phyloP scores from a whole-genome alignment of 2,329 filamentous ascomycete species.

The Fusarium sp. region DNA sequence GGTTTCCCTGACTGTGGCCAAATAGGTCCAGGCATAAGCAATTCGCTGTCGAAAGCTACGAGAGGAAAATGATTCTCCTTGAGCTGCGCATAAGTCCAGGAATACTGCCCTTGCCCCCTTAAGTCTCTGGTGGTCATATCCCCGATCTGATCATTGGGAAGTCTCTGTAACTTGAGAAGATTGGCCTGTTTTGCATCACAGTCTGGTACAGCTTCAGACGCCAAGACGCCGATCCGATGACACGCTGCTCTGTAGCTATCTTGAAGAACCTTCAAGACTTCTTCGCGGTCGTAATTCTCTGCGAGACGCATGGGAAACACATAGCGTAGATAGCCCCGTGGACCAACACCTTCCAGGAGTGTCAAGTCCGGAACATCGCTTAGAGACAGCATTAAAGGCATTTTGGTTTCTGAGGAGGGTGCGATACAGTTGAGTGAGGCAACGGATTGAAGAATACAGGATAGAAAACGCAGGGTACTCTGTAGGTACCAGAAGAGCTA shows the following conservation, averaged over 20 bases:
- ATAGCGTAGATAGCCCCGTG: constrained; percentile 27
- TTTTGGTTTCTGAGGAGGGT: background rate
- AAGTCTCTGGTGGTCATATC: background rate
- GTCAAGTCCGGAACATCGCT: constrained; percentile 10
- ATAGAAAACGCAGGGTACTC: background rate
- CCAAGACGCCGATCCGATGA: constrained; percentile 9
- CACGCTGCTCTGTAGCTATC: constrained; percentile 7
- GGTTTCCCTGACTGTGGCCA: constrained; percentile 8
- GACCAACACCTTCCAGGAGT: constrained; percentile 13
- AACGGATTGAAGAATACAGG: too few species aligned
- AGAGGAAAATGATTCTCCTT: constrained; percentile 14
- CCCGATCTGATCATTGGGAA: background rate
- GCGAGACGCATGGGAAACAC: constrained; percentile 13
- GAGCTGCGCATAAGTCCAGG: constrained; percentile 10
- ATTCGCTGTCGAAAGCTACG: constrained; percentile 13
- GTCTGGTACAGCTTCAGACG: constrained; percentile 19
- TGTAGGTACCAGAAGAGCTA: background rate
- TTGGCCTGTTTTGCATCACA: constrained; percentile 10
- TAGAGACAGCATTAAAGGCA: background rate
- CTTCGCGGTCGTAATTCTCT: background rate
- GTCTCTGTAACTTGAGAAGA: constrained; percentile 11
- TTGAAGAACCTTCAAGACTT: background rate
- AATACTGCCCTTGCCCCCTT: background rate
- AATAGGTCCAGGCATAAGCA: constrained; percentile 6
- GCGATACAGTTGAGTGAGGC: too few species aligned